Evolutionary conservation across 1,284 basidiomycete species (phyloP).

Genomic region (Ustilago loliicola): DNA sequence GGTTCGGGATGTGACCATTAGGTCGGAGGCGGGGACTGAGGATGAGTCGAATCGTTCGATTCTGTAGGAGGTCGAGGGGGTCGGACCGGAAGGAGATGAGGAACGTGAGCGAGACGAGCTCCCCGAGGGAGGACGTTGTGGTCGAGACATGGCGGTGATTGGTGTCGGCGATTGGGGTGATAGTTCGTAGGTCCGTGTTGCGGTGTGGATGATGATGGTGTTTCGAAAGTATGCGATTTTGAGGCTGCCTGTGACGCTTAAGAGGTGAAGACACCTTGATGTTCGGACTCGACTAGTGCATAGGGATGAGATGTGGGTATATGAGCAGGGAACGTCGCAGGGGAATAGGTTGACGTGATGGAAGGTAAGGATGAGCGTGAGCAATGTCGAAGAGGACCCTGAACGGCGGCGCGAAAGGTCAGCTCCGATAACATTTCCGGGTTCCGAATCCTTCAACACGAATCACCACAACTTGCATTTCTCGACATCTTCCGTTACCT

Average conservation of each 20-base stretch:
- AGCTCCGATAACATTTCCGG: conserved; percentile 1
- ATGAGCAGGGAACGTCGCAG: not conserved
- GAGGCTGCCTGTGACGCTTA: not conserved
- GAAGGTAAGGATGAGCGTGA: not conserved
- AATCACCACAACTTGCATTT: not conserved
- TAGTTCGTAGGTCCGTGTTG: no score
- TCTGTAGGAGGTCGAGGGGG: conserved; percentile 27
- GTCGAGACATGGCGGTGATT: conserved; percentile 5
- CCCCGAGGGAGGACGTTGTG: not conserved
- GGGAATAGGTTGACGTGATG: not conserved
- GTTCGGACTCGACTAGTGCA: not conserved
- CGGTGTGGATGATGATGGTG: not conserved
- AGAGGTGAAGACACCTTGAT: no score
- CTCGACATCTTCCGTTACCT: not conserved
- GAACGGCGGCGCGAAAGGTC: not conserved
- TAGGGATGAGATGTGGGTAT: not conserved
- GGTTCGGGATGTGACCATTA: conserved; percentile 50
- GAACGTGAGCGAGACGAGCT: not conserved
- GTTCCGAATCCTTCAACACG: not conserved
- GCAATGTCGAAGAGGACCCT: not conserved
- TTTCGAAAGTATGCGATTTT: not conserved
- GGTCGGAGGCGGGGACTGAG: conserved; percentile 5
- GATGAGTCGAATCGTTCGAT: conserved; percentile 33
- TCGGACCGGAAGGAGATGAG: not conserved
- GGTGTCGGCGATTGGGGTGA: not conserved